Evolutionary conservation across 2,329 filamentous ascomycete genomes (phyloP), one percentile per base, ranked within the genome.

Genomic region (Fusarium staphyleae): DNA sequence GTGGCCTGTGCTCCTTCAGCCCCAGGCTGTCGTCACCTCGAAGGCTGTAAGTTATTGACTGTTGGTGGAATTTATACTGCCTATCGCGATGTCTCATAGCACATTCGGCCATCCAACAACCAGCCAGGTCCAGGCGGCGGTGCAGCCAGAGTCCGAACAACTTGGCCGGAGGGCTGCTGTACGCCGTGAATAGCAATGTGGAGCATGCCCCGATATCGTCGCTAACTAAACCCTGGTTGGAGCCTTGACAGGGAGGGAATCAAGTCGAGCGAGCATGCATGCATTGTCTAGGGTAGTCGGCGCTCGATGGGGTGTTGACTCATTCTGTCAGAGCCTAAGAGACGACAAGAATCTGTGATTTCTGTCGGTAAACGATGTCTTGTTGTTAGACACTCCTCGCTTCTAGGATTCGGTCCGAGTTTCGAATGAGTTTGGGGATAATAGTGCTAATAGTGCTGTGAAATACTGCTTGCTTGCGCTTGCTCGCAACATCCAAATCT

Each of bases 91-190:
- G 44, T 44, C 52, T 61, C 48, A 61, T 53, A n/a, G 12, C 18
- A 36, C 13, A 26, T 48, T 61, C 36, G 58, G 57, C 57, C 52
- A 49, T 60, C 41, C 40, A 36, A 36, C 32, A 13, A 22, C 30
- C 47, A 24, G 33, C 36, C 50, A 35, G 36, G 18, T 29, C 18
- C n/a, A 46, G 36, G 52, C 41, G 52, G 57, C 57, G 36, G 57
- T 54, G 57, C 57, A 61, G 46, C 33, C 30, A 36, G 30, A 28
- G 16, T 43, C 22, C 42, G 16, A 29, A 36, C 15, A n/a, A 41
- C 34, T 42, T 52, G 41, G 46, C 46, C 45, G 28, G 8, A n/a
- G n/a, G n/a, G 19, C 4, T 22, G 46, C 46, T 46, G 46, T 47
- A 46, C 43, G 28, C 24, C 47, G 37, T 36, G 43, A 29, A 29